phyloP scores from a whole-genome alignment of 352 stramenopile genomes.

The Phytophthora podocarpi region DNA sequence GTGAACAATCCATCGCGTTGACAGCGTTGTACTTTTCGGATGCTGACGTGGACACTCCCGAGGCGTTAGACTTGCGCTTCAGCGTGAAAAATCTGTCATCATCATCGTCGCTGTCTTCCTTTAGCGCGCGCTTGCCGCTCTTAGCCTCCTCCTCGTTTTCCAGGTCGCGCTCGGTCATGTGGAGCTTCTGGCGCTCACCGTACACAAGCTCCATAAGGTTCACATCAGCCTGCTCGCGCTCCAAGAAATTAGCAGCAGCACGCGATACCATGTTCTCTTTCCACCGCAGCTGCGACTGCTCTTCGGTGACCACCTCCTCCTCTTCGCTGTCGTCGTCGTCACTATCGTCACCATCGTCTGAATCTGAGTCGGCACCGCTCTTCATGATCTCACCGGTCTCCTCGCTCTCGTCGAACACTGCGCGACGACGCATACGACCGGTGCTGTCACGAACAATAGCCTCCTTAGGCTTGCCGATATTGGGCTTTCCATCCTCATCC shows the following conservation, averaged over 20 bases:
- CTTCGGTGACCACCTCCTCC: slow-evolving; percentile 48
- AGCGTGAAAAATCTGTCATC: slow-evolving; percentile 80
- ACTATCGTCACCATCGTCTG: slow-evolving; percentile 46
- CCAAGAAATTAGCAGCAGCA: slow-evolving; percentile 85
- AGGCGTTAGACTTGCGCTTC: slow-evolving; percentile 60
- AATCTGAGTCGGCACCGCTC: slow-evolving; percentile 34
- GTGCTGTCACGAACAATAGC: slow-evolving; percentile 68
- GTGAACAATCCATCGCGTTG: slow-evolving; percentile 82
- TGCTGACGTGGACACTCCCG: slow-evolving; percentile 33
- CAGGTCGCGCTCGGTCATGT: slow-evolving; percentile 80
- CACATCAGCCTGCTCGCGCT: slow-evolving; percentile 78
- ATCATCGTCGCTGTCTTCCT: slow-evolving; percentile 57
- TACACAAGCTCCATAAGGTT: slow-evolving; percentile 94
- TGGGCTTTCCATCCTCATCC: slow-evolving; percentile 46
- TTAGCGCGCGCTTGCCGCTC: slow-evolving; percentile 25
- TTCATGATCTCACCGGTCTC: slow-evolving; percentile 24
- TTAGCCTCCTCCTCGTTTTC: slow-evolving; percentile 59
- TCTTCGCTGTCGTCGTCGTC: slow-evolving; percentile 49
- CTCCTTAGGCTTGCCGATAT: slow-evolving; percentile 68
- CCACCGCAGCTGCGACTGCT: slow-evolving; percentile 81
- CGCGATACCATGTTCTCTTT: slow-evolving; percentile 89
- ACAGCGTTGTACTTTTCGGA: slow-evolving; percentile 65
- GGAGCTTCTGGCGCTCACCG: slow-evolving; percentile 79
- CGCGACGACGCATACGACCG: slow-evolving; percentile 76
- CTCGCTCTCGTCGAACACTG: slow-evolving; percentile 77